Base-by-base conservation (phyloP, 2,329 filamentous ascomycete species). In the Phyllosticta citriasiana region DNA sequence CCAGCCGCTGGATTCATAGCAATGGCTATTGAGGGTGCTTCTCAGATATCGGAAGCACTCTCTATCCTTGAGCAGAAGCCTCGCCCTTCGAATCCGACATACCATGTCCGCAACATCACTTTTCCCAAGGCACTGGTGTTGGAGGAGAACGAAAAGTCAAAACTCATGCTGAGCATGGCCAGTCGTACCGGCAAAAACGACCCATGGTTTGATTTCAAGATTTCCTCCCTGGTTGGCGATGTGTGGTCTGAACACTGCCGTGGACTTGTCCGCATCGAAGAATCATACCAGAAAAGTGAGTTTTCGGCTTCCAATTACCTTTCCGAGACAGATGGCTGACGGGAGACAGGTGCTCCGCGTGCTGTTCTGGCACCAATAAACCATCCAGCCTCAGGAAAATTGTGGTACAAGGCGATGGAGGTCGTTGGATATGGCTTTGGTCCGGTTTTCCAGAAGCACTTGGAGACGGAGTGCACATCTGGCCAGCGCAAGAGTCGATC, bases 21-120 rank as follows among this genome's bases (percentile, higher is more conserved):
- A 16, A 58, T 58, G 57, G 57, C 57, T 1, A 27, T 58, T 19
- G 57, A 58, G 57, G 57, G 57, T 8, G 53, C 60, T 25, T 62
- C 12, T 47, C 61, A 62, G 30, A 53, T 30, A 10, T 22, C 59
- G 9, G 26, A 9, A n/a, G 47, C 57, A 14, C 50, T 62, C 22
- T 70, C 52, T 73, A 68, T 62, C 67, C 5, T n/a, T 7, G 57
- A 53, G 47, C 57, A 53, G 3, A 30, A 27, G 5, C 53, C 53
- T 5, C n/a, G 30, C 10, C 35, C 35, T 3, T 19, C 40, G 5
- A 8, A 14, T 9, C 55, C 55, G 5, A 22, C n/a, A 3, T 61
- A 59, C 50, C 52, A 53, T 0, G 60, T 72, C 9, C 66, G 68
- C 52, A 66, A 70, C 59, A 65, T 71, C 16, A 51, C 58, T 1